Base-by-base conservation (phyloP, 2,329 filamentous ascomycete species). In the Dryadomyces quercivorus region DNA sequence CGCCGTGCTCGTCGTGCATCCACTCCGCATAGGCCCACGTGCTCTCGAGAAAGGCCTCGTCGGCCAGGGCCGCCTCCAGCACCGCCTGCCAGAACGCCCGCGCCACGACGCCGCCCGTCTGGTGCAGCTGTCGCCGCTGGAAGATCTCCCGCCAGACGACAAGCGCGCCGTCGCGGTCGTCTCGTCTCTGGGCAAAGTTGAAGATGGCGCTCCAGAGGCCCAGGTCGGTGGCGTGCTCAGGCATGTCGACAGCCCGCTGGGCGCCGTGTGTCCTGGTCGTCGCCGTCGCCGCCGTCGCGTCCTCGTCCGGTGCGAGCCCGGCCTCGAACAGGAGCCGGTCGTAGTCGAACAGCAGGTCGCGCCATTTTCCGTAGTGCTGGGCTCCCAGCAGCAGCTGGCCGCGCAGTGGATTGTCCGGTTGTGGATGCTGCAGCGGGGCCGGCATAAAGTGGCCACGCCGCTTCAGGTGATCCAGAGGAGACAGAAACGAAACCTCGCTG, bases 21-120 rank as follows among this genome's bases (percentile, higher is more conserved):
- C 71, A 73, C 57, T 72, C 67, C 42, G 69, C 70, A 55, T 73
- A 74, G 15, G 63, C 55, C 62, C 66, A 67, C 21, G 71, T 62
- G 50, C 62, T 63, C 12, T 66, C 59, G 40, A 75, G 58, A 46
- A 70, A 61, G 16, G 59, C 59, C 6, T 62, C 57, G 52, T 69
- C 63, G 10, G 59, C 59, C 18, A 72, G 56, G 2, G 69, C 69
- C 5, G 63, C 61, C 12, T 64, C 63, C 18, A 70, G 57, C 6
- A 73, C 59, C 1, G 59, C 57, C 22, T 54, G 45, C 66, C 66
- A 69, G 34, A 69, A 66, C 1, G 51, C 49, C 22, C 55, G 51
- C 3, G 66, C 63, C 7, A 60, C 56, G 3, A 59, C 38, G 8
- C 63, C 62, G 4, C 61, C 53, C 15, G 63, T 60, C 26, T 63